Percentiles rank a stretch among this genome's conserved stretches.
These are phyloP conservation scores for Pseudonitzschia delicatissima DNA, from an alignment of 108 stramenopile species.

Conservation along the genomic window DNA sequence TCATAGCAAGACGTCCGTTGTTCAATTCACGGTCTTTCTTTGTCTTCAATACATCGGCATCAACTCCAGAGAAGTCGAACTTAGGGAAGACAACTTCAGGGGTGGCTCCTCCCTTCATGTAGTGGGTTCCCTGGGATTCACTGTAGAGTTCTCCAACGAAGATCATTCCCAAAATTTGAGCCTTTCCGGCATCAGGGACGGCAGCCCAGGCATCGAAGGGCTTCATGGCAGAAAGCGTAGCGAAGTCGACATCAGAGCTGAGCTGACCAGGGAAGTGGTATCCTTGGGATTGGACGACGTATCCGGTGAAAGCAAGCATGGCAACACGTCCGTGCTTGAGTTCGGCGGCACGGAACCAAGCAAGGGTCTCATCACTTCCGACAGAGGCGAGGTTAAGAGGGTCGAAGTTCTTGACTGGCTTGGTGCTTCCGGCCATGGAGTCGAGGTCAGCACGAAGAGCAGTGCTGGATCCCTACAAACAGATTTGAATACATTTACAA, in stretches of 20 bases:
- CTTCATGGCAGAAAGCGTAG: slow-evolving; percentile 69
- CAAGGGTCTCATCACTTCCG: slow-evolving; percentile 72
- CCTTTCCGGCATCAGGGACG: slow-evolving; percentile 78
- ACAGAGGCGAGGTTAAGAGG: slow-evolving; percentile 58
- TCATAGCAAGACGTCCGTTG: slow-evolving; percentile 75
- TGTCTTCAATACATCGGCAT: slow-evolving; percentile 45
- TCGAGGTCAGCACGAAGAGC: slow-evolving; percentile 40
- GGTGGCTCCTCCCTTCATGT: slow-evolving; percentile 78
- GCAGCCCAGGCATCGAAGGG: slow-evolving; percentile 84
- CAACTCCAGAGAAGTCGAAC: slow-evolving; percentile 80
- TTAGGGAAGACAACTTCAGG: slow-evolving; percentile 82
- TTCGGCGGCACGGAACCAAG: slow-evolving; percentile 84
- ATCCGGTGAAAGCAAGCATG: slow-evolving; percentile 85
- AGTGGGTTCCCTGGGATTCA: slow-evolving; percentile 69
- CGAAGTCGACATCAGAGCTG: slow-evolving; percentile 60
- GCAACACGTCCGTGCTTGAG: slow-evolving; percentile 83
- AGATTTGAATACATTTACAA: too few relatives aligned
- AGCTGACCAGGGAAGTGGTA: slow-evolving; percentile 83
- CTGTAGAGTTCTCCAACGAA: slow-evolving; percentile 70
- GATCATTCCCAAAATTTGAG: slow-evolving; percentile 78
- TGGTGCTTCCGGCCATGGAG: slow-evolving; percentile 63
- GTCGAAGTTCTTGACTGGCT: slow-evolving; percentile 70
- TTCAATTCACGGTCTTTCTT: slow-evolving; percentile 63
- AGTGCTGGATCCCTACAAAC: slow-evolving; percentile 41
- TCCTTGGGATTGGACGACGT: slow-evolving; percentile 69